phyloP scores from a whole-genome alignment of 2,329 filamentous ascomycete species.

The Aspergillus glaucus region DNA sequence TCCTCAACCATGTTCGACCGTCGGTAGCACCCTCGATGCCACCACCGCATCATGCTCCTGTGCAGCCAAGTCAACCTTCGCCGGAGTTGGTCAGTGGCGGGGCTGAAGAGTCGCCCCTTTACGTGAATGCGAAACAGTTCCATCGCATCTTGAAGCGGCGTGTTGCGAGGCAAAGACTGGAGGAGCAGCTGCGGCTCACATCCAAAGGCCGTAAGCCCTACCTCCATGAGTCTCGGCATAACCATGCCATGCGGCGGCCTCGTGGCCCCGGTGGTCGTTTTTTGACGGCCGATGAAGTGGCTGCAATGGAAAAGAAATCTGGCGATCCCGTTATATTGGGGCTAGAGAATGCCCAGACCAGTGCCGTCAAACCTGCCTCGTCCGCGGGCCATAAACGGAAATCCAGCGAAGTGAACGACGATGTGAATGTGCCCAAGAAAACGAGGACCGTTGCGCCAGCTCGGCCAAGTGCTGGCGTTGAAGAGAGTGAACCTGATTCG shows the following conservation, averaged over 20 bases:
- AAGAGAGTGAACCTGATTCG: conserved; percentile 48
- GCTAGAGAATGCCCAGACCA: conserved; percentile 26
- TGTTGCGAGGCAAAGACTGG: conserved; percentile 85
- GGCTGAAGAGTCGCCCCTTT: conserved; percentile 86
- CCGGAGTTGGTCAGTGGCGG: conserved; percentile 68
- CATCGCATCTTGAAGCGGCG: conserved; percentile 92
- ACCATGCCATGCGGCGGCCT: conserved; percentile 94
- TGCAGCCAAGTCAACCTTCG: conserved; percentile 65
- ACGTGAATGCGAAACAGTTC: conserved; percentile 98
- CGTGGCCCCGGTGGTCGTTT: conserved; percentile 92
- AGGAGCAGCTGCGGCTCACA: conserved; percentile 84
- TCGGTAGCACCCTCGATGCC: conserved; percentile 48
- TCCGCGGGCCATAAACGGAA: conserved; percentile 46
- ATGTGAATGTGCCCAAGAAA: conserved; percentile 42
- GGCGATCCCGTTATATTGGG: conserved; percentile 36
- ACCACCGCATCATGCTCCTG: conserved; percentile 49
- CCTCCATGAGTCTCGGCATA: conserved; percentile 92
- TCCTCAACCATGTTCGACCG: conserved; percentile 63
- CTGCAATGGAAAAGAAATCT: conserved; percentile 68
- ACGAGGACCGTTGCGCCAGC: conserved; percentile 37
- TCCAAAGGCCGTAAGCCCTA: conserved; percentile 96
- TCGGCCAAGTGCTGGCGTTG: conserved; percentile 42
- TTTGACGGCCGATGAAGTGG: conserved; percentile 91
- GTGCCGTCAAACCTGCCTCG: conserved; percentile 22
- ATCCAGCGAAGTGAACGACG: conserved; percentile 41